Base-by-base conservation (phyloP, 192 early-diverging fungal species). In the Backusella westeae region DNA sequence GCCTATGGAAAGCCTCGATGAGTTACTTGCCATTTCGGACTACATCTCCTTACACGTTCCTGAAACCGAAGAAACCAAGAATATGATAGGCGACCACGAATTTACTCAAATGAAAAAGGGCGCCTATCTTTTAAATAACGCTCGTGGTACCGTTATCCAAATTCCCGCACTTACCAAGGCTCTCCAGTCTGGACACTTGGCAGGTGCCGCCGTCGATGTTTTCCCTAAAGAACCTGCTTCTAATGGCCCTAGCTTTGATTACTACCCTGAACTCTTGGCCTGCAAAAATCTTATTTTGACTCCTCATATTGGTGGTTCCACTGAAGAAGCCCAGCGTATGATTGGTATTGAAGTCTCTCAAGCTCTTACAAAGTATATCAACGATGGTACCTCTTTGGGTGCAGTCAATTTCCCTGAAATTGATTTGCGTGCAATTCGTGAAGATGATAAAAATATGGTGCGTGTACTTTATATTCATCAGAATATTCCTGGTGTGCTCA, bases 291-390 rank as follows among this genome's bases (percentile, higher is more conserved):
- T 96, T 12, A 92, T 99, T 75, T 85, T 99, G 83, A 96, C 96
- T n/a, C 98, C 98, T 38, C 98, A 99, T 81, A 99, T 99, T 87
- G 97, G 96, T 81, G 98, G 98, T 2, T 98, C 96, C 15, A 99
- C 98, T 36, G 98, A 99, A 79, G 98, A 99, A 80, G 98, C 98
- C 14, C 98, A 99, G 84, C 83, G 89, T 71, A 94, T 95, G 88
- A 99, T 99, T 79, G 98, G 98, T 78, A 81, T 96, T 32, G 98
- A 99, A 83, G 98, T 99, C 2, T 93, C 91, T 2, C 85, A 90
- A 36, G 92, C 96, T 9, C 81, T 99, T 39, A 84, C 88, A 73
- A 90, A 93, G 77, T 99, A 93, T 85, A 91, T 99, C 82, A 94
- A 93, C 83, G 89, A 90, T 73, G 98, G 97, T 38, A 90, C 92